Evolutionary conservation across 2,329 filamentous ascomycete genomes (phyloP).

Genomic region (Pseudogymnoascus sp.): DNA sequence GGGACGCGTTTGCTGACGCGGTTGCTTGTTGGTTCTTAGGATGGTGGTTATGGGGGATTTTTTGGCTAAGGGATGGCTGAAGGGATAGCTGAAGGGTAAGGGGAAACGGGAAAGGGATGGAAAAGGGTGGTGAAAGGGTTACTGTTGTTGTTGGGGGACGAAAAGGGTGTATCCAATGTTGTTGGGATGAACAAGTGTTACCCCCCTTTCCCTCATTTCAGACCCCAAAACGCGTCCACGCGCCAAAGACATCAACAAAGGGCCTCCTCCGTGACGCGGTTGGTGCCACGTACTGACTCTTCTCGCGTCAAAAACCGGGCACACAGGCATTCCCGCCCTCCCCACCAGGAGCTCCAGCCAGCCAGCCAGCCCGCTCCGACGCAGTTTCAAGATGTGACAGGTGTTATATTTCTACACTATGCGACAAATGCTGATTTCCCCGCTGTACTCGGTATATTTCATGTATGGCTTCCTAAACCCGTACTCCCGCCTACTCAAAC

Average conservation of each 20-base stretch:
- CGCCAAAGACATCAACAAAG: neutral
- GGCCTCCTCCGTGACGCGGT: neutral
- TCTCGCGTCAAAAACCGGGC: constrained; percentile 1
- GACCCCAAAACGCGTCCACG: neutral
- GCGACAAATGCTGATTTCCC: neutral
- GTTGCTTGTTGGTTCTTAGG: neutral
- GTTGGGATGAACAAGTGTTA: constrained; percentile 6
- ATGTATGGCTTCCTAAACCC: neutral
- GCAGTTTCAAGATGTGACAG: neutral
- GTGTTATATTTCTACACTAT: constrained; percentile 8
- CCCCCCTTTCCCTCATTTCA: neutral
- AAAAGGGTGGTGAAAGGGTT: constrained; percentile 34
- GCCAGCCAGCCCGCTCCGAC: neutral
- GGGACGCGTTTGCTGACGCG: neutral
- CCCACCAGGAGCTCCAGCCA: neutral
- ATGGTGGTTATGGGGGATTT: neutral
- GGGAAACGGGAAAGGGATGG: constrained; percentile 28
- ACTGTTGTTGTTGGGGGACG: constrained; percentile 14
- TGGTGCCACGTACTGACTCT: constrained; percentile 1
- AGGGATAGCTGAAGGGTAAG: constrained; percentile 15
- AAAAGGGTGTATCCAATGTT: constrained; percentile 4
- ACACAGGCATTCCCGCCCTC: neutral
- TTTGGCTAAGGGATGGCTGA: neutral
- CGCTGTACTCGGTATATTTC: neutral
- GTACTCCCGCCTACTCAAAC: neutral